A percentile compares a stretch with the other conserved stretches of the same genome.
Conservation (phyloP, 1,284 basidiomycete species). For the Irpex sp. region DNA sequence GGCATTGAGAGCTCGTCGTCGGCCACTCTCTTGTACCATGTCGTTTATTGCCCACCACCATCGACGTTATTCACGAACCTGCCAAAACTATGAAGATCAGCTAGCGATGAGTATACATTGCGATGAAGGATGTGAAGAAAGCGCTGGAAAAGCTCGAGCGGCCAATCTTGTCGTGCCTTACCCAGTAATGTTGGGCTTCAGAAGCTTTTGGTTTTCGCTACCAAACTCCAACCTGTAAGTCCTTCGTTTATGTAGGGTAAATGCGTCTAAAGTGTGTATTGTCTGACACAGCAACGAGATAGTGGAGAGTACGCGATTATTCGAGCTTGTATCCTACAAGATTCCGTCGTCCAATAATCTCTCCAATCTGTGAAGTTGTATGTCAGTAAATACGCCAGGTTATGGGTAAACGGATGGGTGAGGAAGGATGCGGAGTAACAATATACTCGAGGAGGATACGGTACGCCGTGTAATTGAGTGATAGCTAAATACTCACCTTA, state of each 20-base stretch:
- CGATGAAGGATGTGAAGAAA: no score
- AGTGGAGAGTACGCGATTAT: slow-evolving; percentile 27
- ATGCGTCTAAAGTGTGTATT: background rate
- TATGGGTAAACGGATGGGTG: background rate
- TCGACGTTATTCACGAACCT: no score
- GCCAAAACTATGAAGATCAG: no score
- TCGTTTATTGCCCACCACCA: no score
- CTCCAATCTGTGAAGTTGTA: slow-evolving; percentile 64
- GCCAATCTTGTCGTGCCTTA: no score
- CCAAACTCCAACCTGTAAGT: background rate
- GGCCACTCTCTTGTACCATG: no score
- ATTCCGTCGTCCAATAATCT: slow-evolving; percentile 83
- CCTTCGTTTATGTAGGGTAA: background rate
- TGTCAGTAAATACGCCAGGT: background rate
- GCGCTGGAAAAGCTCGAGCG: no score
- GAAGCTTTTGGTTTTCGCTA: background rate
- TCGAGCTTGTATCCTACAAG: slow-evolving; percentile 80
- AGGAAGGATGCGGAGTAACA: background rate
- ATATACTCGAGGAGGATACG: background rate
- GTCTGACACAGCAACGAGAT: background rate
- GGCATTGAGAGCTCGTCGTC: no score
- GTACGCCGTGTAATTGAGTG: background rate
- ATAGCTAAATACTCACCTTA: slow-evolving; percentile 46
- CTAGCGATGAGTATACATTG: no score
- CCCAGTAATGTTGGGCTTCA: no score